Conservation (phyloP, 1,284 basidiomycete genomes). For the Pseudozyma tsukubaensis region DNA sequence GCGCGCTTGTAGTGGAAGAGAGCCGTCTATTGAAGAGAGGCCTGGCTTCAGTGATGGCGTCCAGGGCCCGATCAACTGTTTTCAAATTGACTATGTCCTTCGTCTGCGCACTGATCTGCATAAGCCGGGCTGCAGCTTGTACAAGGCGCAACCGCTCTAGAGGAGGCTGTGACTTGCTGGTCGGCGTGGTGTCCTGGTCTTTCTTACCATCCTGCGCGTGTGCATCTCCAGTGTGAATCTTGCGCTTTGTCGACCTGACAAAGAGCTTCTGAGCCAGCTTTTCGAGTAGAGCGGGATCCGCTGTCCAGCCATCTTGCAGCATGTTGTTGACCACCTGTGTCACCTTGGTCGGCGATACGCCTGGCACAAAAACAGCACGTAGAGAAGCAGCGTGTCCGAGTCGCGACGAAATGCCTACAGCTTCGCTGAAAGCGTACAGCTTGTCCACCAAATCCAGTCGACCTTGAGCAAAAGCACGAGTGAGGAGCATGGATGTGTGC, state of each 20-base stretch:
- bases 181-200: neutral
- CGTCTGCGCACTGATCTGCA: slow-evolving; percentile 14
- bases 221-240: neutral
- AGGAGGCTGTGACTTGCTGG: neutral
- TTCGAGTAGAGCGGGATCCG: slow-evolving; percentile 26
- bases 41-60: slow-evolving; percentile 4
- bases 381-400: slow-evolving; percentile 8
- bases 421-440: slow-evolving; percentile 20
- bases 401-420: slow-evolving; percentile 14
- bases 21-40: neutral
- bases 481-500: slow-evolving; percentile 28
- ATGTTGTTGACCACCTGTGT: slow-evolving; percentile 2
- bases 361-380: slow-evolving; percentile 8
- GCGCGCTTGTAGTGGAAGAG: no score
- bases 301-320: slow-evolving; percentile 12
- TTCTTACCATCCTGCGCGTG: neutral
- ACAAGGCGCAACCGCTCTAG: slow-evolving; percentile 8
- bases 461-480: slow-evolving; percentile 18
- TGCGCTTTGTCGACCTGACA: neutral
- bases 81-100: slow-evolving; percentile 32
- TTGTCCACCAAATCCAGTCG: slow-evolving; percentile 29
- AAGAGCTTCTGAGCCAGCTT: slow-evolving; percentile 22
- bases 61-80: slow-evolving; percentile 23
- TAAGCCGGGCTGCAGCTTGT: slow-evolving; percentile 18
- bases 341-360: slow-evolving; percentile 14